Percentiles rank a stretch among this genome's conserved stretches.
Evolutionary conservation across 208 protist species (phyloP).

Genomic region (Leishmania guyanensis): DNA sequence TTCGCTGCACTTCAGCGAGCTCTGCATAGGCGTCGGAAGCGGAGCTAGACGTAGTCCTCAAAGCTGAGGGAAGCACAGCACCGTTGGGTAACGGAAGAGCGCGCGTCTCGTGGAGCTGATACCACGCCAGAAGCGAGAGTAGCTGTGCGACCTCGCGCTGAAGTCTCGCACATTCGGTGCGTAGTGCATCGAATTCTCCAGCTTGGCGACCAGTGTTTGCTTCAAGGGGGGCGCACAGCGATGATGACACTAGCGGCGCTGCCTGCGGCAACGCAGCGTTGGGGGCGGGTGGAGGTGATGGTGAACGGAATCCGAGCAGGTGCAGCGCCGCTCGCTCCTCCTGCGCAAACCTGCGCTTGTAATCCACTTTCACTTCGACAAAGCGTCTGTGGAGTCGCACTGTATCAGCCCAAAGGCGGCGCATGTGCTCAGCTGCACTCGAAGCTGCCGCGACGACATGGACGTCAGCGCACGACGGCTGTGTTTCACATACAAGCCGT

Average conservation of each 20-base stretch:
- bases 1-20: not conserved
- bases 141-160: conserved; percentile 14
- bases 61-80: not conserved
- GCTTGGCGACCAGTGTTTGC: not conserved
- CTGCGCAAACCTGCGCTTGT: conserved; percentile 1
- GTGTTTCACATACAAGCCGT: not conserved
- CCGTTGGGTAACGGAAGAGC: not conserved
- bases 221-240: not conserved
- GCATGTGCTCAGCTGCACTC: conserved; percentile 14
- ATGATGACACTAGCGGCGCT: not conserved
- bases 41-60: too few relatives aligned
- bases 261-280: not conserved
- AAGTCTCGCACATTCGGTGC: conserved; percentile 3
- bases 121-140: conserved; percentile 18
- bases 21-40: not conserved
- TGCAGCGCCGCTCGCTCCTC: conserved; percentile 11
- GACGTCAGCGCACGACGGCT: not conserved
- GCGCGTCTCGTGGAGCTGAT: conserved; percentile 8
- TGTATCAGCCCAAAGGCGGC: conserved; percentile 5
- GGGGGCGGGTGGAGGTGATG: not conserved
- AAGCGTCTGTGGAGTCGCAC: conserved; percentile 25
- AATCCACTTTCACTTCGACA: not conserved
- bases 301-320: conserved; percentile 19
- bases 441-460: not conserved
- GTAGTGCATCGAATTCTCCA: not conserved